Evolutionary conservation across 306 rosid genomes (phyloP).

Genomic region (Cucumis cinereus): DNA sequence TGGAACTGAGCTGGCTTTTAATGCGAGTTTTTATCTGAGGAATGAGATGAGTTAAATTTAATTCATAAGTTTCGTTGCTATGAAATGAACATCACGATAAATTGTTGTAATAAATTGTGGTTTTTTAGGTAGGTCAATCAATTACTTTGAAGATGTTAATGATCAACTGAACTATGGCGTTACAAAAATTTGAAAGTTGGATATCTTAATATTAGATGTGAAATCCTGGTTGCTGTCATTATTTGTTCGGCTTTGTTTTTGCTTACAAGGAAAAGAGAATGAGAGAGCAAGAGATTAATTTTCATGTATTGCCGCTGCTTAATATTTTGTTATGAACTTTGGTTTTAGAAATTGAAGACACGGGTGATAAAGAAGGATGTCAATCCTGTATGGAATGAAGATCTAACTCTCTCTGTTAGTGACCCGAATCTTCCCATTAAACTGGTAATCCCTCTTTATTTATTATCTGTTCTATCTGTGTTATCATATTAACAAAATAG

Average conservation of each 20-base stretch:
- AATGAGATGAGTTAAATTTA: neutral
- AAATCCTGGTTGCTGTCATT: neutral
- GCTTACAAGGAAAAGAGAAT: neutral
- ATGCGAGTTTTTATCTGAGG: neutral
- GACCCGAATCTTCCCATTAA: conserved; percentile 31
- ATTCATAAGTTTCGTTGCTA: neutral
- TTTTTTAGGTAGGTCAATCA: neutral
- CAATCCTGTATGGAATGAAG: conserved; percentile 92
- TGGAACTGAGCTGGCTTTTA: neutral
- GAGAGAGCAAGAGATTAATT: neutral
- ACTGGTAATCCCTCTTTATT: conserved; percentile 33
- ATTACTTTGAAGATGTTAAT: neutral
- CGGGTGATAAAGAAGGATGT: conserved; percentile 69
- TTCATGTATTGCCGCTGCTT: neutral
- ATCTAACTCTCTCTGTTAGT: conserved; percentile 67
- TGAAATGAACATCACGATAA: neutral
- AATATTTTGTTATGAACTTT: neutral
- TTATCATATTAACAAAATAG: neutral
- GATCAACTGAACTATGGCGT: neutral
- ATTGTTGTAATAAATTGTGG: neutral
- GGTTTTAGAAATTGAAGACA: conserved; percentile 69
- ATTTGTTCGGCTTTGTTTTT: neutral
- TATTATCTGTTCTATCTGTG: neutral
- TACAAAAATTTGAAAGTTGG: neutral
- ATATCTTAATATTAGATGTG: neutral